Evolutionary conservation across 2,329 filamentous ascomycete species (phyloP), one percentile per base, ranked within the genome.

Genomic region (Dactylellina cionopaga): DNA sequence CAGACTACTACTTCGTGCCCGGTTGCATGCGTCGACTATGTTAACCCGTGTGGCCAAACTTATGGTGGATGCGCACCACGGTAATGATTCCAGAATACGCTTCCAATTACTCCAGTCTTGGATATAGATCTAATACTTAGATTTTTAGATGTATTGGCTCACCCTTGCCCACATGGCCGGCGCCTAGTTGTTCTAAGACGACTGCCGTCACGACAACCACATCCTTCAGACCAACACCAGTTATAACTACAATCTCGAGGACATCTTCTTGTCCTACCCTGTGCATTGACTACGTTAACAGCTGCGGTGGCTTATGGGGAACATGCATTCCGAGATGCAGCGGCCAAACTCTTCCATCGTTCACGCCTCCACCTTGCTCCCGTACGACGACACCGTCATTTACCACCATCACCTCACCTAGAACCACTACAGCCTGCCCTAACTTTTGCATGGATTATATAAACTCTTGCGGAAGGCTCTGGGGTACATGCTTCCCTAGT

Each of bases 1-100:
- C 49, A 51, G 41, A 41, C 60, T 7, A 17, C 41, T 10, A 44
- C 52, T 15, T 17, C 24, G 5, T 68, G 63, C 44, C 29, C 43
- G 13, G 24, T 13, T 4, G 6, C 52, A 4, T 68, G 63, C 35
- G 44, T 59, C 13, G 63, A 68, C 31, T 59, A 68, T 17, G 43
- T 68, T 24, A 59, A 59, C n/a, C 43, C 63, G 1, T 68, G 63
- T 37, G 63, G 63, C n/a, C 13, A 59, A n/a, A 41, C 15, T 5
- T 68, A 68, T 10, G 63, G 63, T 31, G 63, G 63, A 59, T 68
- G 63, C 15, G 44, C 24, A 27, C 41, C 63, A 52, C 31, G 49
- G 63, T 68, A 46, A 7, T n/a, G n/a, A n/a, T n/a, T n/a, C n/a
- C n/a, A n/a, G n/a, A n/a, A n/a, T n/a, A n/a, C n/a, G n/a, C n/a